Base-by-base conservation (phyloP, 352 stramenopile genomes). In the Phytophthora pinifolia region DNA sequence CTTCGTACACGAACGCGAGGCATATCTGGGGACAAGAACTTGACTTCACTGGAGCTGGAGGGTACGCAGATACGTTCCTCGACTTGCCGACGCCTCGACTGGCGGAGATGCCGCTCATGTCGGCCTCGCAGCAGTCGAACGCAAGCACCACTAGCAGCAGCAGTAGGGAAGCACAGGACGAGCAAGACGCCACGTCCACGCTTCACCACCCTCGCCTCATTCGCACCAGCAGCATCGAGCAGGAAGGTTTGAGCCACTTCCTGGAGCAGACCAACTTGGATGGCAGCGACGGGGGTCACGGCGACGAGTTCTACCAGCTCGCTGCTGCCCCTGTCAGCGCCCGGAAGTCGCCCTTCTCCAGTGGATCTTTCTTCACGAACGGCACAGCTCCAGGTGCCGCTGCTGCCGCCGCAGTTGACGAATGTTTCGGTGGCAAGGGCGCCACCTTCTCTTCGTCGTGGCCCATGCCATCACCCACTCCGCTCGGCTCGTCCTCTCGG, bases 231-330 rank as follows among this genome's bases (percentile, higher is more conserved):
- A 89, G 77, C 36, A 78, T 90, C 18, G 83, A 92, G 37, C 83
- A 92, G 50, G 78, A 92, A 65, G 78, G 78, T 0, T 65, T 90
- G 53, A 90, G 80, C 33, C 67, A 88, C 13, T 89, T 88, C 57
- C 65, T 92, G 4, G 74, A 88, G 44, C 78, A 89, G 38, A 86
- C 78, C 3, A 76, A 80, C 32, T 53, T 90, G 35, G 62, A 71
- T 27, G 44, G 54, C 6, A 62, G 38, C 12, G 34, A 58, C 18
- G 57, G 46, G 12, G 50, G 47, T 9, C 45, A 65, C 27, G 53
- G 60, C 13, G 60, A 68, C 12, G 57, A 75, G 25, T 38, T 76
- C 5, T 70, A 70, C 32, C 58, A 66, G 15, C 43, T 75, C 10
- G 54, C 59, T 17, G 39, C 62, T 29, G 37, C 48, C 7, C 43